Base-by-base conservation (phyloP, 768 basidiomycete genomes). In the Lactarius evosmus region DNA sequence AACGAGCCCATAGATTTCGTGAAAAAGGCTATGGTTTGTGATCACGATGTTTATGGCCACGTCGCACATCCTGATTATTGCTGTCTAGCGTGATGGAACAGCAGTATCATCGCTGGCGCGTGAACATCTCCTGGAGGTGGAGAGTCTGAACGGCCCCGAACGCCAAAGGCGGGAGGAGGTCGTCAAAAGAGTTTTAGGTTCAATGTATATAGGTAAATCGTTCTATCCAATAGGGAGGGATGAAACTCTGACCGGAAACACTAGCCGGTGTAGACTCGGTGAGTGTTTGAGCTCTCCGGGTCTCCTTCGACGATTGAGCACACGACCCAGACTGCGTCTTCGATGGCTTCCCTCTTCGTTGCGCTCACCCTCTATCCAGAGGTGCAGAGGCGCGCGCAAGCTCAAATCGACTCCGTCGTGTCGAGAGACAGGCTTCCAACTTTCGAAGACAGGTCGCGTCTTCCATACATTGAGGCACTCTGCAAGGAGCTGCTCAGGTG, bases 401-500 rank as follows among this genome's bases (percentile, higher is more conserved):
- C 60, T 16, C 62, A 69, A 53, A 27, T 69, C 40, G 66, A 67
- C 41, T 11, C 36, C 7, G 61, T 65, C 30, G 52, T 64, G 8
- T 60, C 63, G 22, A 25, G 52, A 16, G 55, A 59, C 16, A 49
- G 66, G 38, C 32, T 65, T 6, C 68, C 68, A 9, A 50, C 19
- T 19, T 62, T 64, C 27, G 66, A 57, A 16, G 40, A 40, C 19
- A 40, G 11, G 40, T 12, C 14, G 36, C 36, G 36, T 16, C 36
- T 38, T 16, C 36, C 36, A 16, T 38, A 38, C 36, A 12, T 40
- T 11, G 19, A 40, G 7, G 40, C 40, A 19, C 7, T 40, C 19
- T 40, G 40, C 40, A 40, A 19, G 40, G 40, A 40, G 40, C 4
- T 40, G 40, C 40, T 40, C 40, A 40, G 40, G 40, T 40, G 40